Percentiles rank a stretch among this genome's conserved stretches.
These are phyloP conservation scores for Cutaneotrichosporon mucoides DNA, from an alignment of 1,284 basidiomycete genomes.

Conservation along the genomic window DNA sequence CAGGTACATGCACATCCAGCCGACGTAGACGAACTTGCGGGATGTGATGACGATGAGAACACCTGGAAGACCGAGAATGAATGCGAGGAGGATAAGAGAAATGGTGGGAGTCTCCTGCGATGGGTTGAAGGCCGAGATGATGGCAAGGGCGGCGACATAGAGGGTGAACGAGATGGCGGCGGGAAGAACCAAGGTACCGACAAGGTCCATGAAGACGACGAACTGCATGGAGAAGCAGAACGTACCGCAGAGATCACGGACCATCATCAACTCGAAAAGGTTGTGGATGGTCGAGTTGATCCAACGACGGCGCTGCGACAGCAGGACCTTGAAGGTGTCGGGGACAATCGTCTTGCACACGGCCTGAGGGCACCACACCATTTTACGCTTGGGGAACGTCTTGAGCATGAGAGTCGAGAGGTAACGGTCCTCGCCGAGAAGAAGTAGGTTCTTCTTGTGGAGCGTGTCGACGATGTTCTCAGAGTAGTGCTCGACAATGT, in stretches of 20 bases:
- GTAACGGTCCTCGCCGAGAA: conserved; percentile 98
- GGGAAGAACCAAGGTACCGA: conserved; percentile 94
- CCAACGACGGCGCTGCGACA: conserved; percentile 97
- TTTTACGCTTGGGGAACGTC: conserved; percentile 98
- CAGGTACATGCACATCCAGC: conserved; percentile 96
- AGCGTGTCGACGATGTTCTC: conserved; percentile 96
- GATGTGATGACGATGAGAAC: conserved; percentile 91
- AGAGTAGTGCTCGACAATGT: conserved; percentile 95
- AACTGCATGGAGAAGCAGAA: conserved; percentile 99
- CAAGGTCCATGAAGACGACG: conserved; percentile 94
- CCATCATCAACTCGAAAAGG: conserved; percentile 85
- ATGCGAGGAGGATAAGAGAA: conserved; percentile 87
- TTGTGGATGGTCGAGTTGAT: conserved; percentile 99
- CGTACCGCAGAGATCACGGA: conserved; percentile 89
- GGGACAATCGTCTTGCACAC: conserved; percentile 98
- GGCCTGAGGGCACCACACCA: conserved; percentile 97
- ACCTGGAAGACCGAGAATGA: conserved; percentile 93
- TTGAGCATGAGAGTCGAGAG: conserved; percentile 92
- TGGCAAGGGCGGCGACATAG: conserved; percentile 81
- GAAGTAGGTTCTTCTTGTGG: conserved; percentile 97
- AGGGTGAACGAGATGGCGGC: conserved; percentile 95
- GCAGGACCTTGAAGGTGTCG: conserved; percentile 86
- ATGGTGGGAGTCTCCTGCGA: conserved; percentile 66
- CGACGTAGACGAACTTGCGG: conserved; percentile 85
- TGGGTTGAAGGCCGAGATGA: conserved; percentile 66